These are phyloP conservation scores for Penicillium sp. DNA, from an alignment of 2,329 filamentous ascomycete species.

Conservation along the genomic window DNA sequence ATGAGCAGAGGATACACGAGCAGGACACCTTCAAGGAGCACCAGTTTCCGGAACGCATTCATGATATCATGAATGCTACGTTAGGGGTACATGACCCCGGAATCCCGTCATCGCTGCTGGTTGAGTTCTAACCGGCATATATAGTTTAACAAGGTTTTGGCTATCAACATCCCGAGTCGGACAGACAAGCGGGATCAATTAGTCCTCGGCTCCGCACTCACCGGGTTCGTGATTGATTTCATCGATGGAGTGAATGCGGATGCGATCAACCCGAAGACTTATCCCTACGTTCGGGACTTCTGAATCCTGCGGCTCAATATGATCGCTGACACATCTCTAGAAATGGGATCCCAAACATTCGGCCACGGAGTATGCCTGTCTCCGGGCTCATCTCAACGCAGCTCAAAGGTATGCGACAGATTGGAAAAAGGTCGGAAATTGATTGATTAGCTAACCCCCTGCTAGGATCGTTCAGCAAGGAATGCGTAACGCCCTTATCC, in stretches of 20 bases:
- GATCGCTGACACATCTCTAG: background rate
- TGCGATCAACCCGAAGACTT: background rate
- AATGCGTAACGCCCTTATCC: background rate
- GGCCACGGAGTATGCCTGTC: background rate
- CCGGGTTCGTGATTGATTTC: conserved; percentile 12
- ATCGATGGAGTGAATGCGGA: background rate
- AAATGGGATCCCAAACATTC: background rate
- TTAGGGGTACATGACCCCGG: background rate
- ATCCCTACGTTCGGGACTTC: background rate
- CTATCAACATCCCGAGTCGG: conserved; percentile 25
- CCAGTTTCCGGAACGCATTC: background rate
- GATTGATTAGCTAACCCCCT: background rate
- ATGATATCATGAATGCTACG: conserved; percentile 3
- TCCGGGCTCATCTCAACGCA: background rate
- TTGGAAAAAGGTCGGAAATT: too few relatives aligned
- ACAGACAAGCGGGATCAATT: conserved; percentile 30
- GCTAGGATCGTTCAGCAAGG: background rate
- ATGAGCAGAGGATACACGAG: background rate
- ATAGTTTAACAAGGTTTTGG: conserved; percentile 8
- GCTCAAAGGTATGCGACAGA: background rate
- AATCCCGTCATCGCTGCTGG: too few relatives aligned
- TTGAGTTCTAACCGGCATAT: background rate
- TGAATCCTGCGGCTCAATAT: background rate
- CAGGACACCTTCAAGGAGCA: background rate
- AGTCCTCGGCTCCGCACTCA: conserved; percentile 26